A percentile compares a stretch with the other conserved stretches of the same genome.
Evolutionary conservation across 2,329 filamentous ascomycete genomes (phyloP).

Genomic region (Monilinia laxa): DNA sequence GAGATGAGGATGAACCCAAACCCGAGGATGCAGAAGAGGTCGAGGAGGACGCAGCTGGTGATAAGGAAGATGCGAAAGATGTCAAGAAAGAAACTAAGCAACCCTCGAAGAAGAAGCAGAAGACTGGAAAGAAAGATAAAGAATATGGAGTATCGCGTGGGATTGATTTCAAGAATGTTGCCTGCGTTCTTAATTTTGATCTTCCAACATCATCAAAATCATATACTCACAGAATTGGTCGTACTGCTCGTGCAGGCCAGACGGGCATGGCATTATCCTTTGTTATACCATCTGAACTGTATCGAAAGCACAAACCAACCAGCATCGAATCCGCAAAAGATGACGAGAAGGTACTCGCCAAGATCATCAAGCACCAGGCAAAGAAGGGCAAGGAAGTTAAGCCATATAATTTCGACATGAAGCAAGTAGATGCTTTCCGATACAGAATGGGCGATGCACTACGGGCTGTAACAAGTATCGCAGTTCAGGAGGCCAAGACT

Average conservation of each 20-base stretch:
- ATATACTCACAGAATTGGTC: conserved; percentile 95
- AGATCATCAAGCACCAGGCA: conserved; percentile 74
- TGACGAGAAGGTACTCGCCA: conserved; percentile 80
- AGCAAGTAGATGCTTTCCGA: conserved; percentile 87
- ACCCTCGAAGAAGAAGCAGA: conserved; percentile 62
- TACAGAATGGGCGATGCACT: conserved; percentile 94
- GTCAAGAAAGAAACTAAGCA: conserved; percentile 41
- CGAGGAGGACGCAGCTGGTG: conserved; percentile 26
- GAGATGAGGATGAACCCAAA: conserved; percentile 50
- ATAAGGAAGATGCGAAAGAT: conserved; percentile 43
- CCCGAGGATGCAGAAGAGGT: conserved; percentile 31
- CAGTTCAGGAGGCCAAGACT: conserved; percentile 84
- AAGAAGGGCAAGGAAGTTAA: conserved; percentile 80
- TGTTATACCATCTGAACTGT: conserved; percentile 77
- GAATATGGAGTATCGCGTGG: conserved; percentile 96
- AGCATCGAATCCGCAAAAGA: conserved; percentile 71
- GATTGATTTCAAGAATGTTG: conserved; percentile 95
- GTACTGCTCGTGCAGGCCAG: conserved; percentile 87
- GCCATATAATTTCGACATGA: conserved; percentile 93
- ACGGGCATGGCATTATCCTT: conserved; percentile 96
- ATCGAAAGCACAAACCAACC: conserved; percentile 87
- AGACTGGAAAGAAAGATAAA: conserved; percentile 65
- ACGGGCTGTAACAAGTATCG: conserved; percentile 83
- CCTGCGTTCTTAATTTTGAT: conserved; percentile 95
- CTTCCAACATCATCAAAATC: conserved; percentile 84